Conservation (phyloP, 176 grass and related monocot genomes). For the Carex myosuroides region DNA sequence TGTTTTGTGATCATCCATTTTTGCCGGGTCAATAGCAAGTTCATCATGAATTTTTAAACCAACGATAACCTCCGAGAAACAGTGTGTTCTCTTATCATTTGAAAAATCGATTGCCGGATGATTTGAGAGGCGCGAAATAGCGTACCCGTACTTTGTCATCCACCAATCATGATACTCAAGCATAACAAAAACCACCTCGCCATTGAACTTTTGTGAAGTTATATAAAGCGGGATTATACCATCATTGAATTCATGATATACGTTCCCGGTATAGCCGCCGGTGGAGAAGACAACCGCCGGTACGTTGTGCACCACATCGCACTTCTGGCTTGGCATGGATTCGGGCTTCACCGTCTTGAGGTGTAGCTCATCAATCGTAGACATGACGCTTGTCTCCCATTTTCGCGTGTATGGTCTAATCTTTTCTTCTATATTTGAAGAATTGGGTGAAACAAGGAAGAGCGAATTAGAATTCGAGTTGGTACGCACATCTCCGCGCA, state of each 20-base stretch:
- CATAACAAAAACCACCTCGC: conserved; percentile 59
- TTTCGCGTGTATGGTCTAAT: conserved; percentile 60
- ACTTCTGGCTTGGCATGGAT: background rate
- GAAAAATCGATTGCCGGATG: conserved; percentile 48
- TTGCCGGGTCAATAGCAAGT: conserved; percentile 37
- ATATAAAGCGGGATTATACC: conserved; percentile 80
- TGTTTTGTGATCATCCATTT: conserved; percentile 25
- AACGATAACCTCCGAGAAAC: conserved; percentile 60
- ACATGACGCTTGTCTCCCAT: conserved; percentile 70
- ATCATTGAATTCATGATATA: conserved; percentile 94
- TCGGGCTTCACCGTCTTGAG: conserved; percentile 16
- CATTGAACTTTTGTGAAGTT: conserved; percentile 42
- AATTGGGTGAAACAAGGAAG: conserved; percentile 12
- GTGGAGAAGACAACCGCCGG: conserved; percentile 73
- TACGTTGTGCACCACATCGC: conserved; percentile 47
- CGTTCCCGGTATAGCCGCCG: conserved; percentile 80
- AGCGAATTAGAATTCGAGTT: conserved; percentile 11
- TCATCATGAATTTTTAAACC: conserved; percentile 75
- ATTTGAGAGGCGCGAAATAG: conserved; percentile 47
- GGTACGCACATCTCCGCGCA: conserved; percentile 29
- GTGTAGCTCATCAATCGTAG: conserved; percentile 68
- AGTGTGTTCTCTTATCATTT: conserved; percentile 50
- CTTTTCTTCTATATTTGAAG: conserved; percentile 18
- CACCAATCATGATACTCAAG: conserved; percentile 84
- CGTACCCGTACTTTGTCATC: conserved; percentile 50